These are phyloP conservation scores for Flueggea neowawraea DNA, from an alignment of 441 rosid genomes.

Conservation along the genomic window DNA sequence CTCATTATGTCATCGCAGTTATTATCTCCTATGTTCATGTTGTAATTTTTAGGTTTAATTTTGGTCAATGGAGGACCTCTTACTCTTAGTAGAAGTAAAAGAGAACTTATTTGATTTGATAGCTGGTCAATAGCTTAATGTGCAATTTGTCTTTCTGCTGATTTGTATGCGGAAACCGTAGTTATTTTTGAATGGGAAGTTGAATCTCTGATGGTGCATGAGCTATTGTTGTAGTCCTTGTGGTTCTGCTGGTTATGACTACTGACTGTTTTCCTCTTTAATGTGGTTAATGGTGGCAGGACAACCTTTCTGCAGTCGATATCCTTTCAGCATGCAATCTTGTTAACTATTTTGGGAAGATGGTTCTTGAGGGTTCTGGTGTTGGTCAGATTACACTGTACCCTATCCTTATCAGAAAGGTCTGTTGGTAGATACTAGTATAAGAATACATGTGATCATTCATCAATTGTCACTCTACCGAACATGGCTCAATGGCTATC, in stretches of 20 bases:
- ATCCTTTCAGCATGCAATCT: conserved; percentile 98
- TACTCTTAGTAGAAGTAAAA: no score
- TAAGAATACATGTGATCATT: not conserved
- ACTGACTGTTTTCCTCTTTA: conserved; percentile 10
- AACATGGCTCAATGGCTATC: conserved; percentile 9
- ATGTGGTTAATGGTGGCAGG: conserved; percentile 51
- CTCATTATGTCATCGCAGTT: no score
- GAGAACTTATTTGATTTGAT: no score
- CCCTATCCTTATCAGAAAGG: conserved; percentile 95
- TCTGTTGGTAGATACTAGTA: conserved; percentile 23
- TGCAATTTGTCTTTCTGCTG: no score
- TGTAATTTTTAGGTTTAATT: no score
- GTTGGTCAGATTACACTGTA: conserved; percentile 92
- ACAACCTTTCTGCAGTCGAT: conserved; percentile 96
- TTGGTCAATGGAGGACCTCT: no score
- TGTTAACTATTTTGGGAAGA: conserved; percentile 95
- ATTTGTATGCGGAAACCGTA: no score
- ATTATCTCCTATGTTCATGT: no score
- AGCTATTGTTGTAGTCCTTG: conserved; percentile 2
- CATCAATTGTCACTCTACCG: not conserved
- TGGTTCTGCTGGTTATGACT: conserved; percentile 2
- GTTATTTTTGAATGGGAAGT: no score
- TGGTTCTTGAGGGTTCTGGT: conserved; percentile 99
- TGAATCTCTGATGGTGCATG: no score
- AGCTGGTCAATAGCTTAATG: no score